A percentile compares a stretch with the other conserved stretches of the same genome.
These are phyloP conservation scores for Komagataella mondaviorum DNA, from an alignment of 805 yeast species.

Conservation along the genomic window DNA sequence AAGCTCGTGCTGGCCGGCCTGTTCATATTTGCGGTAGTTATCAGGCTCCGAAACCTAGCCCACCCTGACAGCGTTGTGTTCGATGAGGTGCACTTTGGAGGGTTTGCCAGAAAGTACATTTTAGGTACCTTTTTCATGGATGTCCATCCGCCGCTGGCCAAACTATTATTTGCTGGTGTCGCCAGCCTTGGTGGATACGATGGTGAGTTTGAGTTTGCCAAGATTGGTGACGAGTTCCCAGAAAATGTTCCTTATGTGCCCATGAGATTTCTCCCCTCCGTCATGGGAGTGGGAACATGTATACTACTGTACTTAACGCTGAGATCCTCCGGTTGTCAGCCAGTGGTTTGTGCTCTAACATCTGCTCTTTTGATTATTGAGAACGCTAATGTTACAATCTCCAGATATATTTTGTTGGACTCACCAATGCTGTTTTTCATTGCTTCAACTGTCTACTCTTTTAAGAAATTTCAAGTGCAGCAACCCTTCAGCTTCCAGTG, in stretches of 20 bases:
- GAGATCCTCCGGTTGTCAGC: constrained; percentile 59
- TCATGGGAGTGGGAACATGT: constrained; percentile 56
- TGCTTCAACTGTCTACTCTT: constrained; percentile 34
- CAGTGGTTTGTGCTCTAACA: constrained; percentile 48
- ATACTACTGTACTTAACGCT: constrained; percentile 53
- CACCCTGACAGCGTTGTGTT: constrained; percentile 77
- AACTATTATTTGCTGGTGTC: constrained; percentile 63
- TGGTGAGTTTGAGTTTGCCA: constrained; percentile 55
- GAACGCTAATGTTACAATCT: constrained; percentile 48
- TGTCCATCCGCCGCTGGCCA: constrained; percentile 71
- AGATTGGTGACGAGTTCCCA: constrained; percentile 56
- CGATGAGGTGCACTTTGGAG: constrained; percentile 93
- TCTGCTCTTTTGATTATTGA: constrained; percentile 45
- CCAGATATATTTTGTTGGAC: constrained; percentile 37
- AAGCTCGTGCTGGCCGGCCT: constrained; percentile 26
- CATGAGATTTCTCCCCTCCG: constrained; percentile 62
- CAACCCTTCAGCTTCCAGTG: constrained; percentile 34
- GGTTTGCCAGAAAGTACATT: constrained; percentile 80
- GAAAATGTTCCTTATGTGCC: constrained; percentile 42
- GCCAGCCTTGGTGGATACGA: constrained; percentile 55
- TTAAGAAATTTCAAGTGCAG: constrained; percentile 29
- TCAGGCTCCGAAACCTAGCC: constrained; percentile 50
- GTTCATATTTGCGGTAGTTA: constrained; percentile 33
- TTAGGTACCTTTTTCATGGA: constrained; percentile 55
- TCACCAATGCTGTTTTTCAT: constrained; percentile 30